phyloP scores from a whole-genome alignment of 2,329 filamentous ascomycete genomes.

The Apiospora kogelbergensis region DNA sequence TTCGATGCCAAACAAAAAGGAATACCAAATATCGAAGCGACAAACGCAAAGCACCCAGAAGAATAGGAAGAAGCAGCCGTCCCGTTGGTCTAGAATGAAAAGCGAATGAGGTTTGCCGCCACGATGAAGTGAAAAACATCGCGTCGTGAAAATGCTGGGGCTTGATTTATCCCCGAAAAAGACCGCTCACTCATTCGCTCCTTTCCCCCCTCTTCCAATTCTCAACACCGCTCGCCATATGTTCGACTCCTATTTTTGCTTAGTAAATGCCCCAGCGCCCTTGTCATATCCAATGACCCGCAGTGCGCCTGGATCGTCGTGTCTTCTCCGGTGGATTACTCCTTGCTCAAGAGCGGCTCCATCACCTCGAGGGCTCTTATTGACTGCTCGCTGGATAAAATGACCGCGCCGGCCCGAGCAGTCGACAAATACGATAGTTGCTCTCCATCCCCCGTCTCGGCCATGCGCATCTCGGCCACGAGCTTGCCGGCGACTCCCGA shows the following conservation, averaged over 20 bases:
- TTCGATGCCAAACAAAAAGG: background rate
- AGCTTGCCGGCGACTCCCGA: constrained; percentile 87
- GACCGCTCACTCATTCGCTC: background rate
- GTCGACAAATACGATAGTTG: constrained; percentile 93
- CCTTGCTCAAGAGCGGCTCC: constrained; percentile 46
- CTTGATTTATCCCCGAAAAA: background rate
- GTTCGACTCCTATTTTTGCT: background rate
- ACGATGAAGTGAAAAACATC: background rate
- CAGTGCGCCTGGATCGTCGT: background rate
- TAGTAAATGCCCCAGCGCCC: background rate
- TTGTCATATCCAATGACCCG: background rate
- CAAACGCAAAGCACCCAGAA: background rate
- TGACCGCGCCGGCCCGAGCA: constrained; percentile 83
- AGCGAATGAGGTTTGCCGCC: background rate
- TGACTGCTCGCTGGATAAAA: constrained; percentile 74
- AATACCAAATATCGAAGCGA: background rate
- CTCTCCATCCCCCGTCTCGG: constrained; percentile 46
- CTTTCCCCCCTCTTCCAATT: background rate
- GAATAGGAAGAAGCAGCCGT: too few species aligned
- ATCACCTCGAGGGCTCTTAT: constrained; percentile 73
- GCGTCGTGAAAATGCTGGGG: background rate
- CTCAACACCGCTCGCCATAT: background rate
- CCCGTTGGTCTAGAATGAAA: background rate
- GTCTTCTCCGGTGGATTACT: constrained; percentile 13
- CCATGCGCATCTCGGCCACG: constrained; percentile 66